Evolutionary conservation across 495 filamentous ascomycete species (phyloP).

Genomic region (Entonaema liquescens): DNA sequence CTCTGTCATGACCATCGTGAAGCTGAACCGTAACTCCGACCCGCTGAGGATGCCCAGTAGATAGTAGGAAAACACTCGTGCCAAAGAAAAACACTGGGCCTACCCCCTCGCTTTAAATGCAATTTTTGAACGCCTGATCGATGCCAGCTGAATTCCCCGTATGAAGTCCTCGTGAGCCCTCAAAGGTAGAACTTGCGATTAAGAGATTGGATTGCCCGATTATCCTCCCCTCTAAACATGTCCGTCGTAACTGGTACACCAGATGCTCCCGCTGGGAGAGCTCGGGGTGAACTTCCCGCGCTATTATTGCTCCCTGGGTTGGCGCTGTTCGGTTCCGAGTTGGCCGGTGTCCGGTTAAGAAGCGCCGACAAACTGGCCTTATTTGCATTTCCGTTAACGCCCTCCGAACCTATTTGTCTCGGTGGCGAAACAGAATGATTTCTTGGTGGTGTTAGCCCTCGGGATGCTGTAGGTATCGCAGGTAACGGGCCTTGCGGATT

Average conservation of each 20-base stretch:
- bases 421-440: constrained; percentile 48
- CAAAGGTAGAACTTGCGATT: constrained; percentile 60
- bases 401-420: constrained; percentile 40
- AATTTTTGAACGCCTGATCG: constrained; percentile 38
- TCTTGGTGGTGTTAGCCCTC: constrained; percentile 43
- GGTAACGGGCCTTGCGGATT: constrained; percentile 48
- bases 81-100: constrained; percentile 11
- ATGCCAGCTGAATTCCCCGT: constrained; percentile 20
- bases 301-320: constrained; percentile 48
- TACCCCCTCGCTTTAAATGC: constrained; percentile 6
- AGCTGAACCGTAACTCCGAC: constrained; percentile 31
- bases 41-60: constrained; percentile 21
- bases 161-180: not conserved
- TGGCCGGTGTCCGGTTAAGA: constrained; percentile 47
- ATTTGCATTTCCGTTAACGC: constrained; percentile 32
- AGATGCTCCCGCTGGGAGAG: constrained; percentile 46
- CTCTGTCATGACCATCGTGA: constrained; percentile 17
- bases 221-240: constrained; percentile 70
- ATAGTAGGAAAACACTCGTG: constrained; percentile 13
- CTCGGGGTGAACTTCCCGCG: constrained; percentile 49
- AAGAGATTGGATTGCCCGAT: constrained; percentile 69
- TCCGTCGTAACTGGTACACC: constrained; percentile 48
- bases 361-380: constrained; percentile 53
- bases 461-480: constrained; percentile 31
- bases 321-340: constrained; percentile 53